Conservation (phyloP, 169 alveolate species). For the Blepharisma undulans region DNA sequence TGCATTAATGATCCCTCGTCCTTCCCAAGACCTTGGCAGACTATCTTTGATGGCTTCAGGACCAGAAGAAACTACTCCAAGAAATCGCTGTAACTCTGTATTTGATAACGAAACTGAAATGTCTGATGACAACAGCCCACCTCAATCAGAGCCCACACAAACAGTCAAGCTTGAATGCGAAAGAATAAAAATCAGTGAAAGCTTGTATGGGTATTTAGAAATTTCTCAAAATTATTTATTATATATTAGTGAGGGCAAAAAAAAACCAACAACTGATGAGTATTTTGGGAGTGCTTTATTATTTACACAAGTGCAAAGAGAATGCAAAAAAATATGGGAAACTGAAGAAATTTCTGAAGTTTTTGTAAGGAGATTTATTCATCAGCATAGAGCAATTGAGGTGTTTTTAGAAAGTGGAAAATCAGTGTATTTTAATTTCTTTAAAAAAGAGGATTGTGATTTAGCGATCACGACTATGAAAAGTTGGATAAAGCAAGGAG, state of each 20-base stretch:
- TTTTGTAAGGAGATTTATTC: conserved; percentile 31
- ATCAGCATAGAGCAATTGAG: conserved; percentile 27
- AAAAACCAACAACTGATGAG: conserved; percentile 1
- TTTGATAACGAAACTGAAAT: not conserved
- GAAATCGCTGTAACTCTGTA: not conserved
- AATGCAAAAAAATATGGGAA: conserved; percentile 30
- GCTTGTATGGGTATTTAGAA: conserved; percentile 34
- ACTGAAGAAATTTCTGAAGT: conserved; percentile 4
- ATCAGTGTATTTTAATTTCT: conserved; percentile 7
- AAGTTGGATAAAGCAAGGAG: not conserved
- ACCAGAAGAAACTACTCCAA: not conserved
- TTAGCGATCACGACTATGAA: not conserved
- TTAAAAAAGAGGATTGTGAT: not conserved
- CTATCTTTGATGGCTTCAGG: not conserved
- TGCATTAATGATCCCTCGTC: not conserved
- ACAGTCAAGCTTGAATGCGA: not conserved
- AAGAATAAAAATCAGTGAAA: not conserved
- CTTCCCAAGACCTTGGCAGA: not conserved
- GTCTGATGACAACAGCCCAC: not conserved
- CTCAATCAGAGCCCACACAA: not conserved
- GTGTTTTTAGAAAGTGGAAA: conserved; percentile 20
- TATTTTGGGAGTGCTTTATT: conserved; percentile 5
- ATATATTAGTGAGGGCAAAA: conserved; percentile 41
- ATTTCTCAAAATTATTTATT: conserved; percentile 33
- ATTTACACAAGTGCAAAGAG: not conserved